These are phyloP conservation scores for Fraxinus paxiana DNA, from an alignment of 305 asterid genomes.

Conservation along the genomic window DNA sequence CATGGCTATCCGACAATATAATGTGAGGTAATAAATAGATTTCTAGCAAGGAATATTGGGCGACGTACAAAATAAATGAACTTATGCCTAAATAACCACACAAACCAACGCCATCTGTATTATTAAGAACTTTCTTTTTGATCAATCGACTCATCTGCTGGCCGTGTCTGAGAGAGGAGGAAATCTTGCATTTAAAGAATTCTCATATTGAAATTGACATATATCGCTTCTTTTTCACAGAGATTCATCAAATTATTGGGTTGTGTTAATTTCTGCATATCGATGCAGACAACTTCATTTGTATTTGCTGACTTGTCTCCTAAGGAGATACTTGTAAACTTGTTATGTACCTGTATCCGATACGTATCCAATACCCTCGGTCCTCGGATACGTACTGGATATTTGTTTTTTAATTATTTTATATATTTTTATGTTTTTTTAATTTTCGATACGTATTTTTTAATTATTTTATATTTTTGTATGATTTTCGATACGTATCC, in stretches of 20 bases:
- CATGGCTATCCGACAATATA: background rate
- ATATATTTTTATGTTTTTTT: too few relatives aligned
- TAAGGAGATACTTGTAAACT: too few relatives aligned
- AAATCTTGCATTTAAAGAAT: background rate
- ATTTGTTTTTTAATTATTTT: too few relatives aligned
- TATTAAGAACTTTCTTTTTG: background rate
- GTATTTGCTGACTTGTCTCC: background rate
- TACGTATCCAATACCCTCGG: too few relatives aligned
- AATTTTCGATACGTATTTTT: too few relatives aligned
- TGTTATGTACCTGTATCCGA: too few relatives aligned
- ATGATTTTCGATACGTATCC: too few relatives aligned
- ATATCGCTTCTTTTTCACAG: background rate
- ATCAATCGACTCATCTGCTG: background rate
- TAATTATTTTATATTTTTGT: too few relatives aligned
- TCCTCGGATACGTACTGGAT: too few relatives aligned
- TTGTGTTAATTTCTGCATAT: background rate
- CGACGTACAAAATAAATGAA: background rate
- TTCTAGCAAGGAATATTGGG: background rate
- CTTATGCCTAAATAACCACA: background rate
- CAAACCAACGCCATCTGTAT: background rate
- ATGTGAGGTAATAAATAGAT: background rate
- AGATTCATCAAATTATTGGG: slow-evolving; percentile 2
- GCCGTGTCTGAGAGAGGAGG: background rate
- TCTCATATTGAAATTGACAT: background rate
- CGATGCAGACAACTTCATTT: background rate